Base-by-base conservation (phyloP, 169 alveolate species). In the Cryptosporidium xiaoi region DNA sequence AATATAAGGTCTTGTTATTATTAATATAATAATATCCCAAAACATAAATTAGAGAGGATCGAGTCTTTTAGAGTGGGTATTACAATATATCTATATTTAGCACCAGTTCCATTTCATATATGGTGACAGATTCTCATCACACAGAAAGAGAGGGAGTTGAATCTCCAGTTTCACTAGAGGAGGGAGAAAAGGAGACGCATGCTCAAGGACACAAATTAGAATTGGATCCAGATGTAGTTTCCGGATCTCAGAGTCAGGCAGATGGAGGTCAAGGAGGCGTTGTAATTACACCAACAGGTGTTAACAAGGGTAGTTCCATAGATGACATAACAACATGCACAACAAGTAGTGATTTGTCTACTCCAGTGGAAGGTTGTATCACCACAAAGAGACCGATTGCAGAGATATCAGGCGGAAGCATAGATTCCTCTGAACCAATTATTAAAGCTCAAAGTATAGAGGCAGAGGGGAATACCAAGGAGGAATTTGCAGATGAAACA, bases 271-370 rank as follows among this genome's bases (percentile, higher is more conserved):
- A 60, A 44, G 77, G 77, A 20, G 46, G 15, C 51, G 71, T 77
- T 18, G 87, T 77, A 7, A 77, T 77, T 44, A 77, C 87, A 16
- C 87, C 87, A 10, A 77, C 87, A n/a, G 87, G 87, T 10, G 87
- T 62, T 29, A 77, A 64, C 64, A 77, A 77, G 31, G 13, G 44
- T 18, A 77, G 51, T 51, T 77, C 87, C 51, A 77, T 60, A 8
- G 87, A 77, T 29, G 87, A 77, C 20, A 62, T 77, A 18, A 77
- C 87, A n/a, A 77, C 87, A 3, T 77, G 87, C 18, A 77, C 87
- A 18, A 77, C 87, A 0, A 77, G 71, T 15, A 50, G 87, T 60
- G 71, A 62, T 8, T 20, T 40, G n/a, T 62, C 33, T 24, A 77
- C 87, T 18, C 87, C 87, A 8, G 64, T 77, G 27, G 87, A 77